phyloP scores from a whole-genome alignment of 768 basidiomycete species.

The Tylopilus vinaceipallidus region DNA sequence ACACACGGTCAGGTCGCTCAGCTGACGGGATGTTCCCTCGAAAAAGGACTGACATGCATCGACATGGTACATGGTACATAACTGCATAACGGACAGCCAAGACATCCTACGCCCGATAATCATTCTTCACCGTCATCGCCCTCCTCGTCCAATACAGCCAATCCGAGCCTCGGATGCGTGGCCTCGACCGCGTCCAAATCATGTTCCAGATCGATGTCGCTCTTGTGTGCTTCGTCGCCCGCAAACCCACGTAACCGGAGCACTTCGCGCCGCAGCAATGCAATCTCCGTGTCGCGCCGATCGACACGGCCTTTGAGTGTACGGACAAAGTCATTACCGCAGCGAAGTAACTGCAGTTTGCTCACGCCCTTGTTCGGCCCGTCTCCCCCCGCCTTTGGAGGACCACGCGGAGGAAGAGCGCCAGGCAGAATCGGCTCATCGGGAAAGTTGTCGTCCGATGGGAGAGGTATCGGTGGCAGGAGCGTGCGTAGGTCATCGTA shows the following conservation, averaged over 20 bases:
- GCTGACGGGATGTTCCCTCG: not conserved
- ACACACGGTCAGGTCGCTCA: not conserved
- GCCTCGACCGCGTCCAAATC: constrained; percentile 32
- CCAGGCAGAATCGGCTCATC: constrained; percentile 82
- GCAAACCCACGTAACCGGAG: constrained; percentile 46
- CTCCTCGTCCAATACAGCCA: constrained; percentile 30
- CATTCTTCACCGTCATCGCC: constrained; percentile 33
- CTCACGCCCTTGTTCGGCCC: constrained; percentile 96
- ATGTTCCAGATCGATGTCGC: constrained; percentile 27
- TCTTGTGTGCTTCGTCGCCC: constrained; percentile 20
- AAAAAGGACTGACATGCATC: constrained; percentile 6
- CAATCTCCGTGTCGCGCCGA: constrained; percentile 78
- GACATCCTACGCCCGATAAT: not conserved
- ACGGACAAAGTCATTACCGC: constrained; percentile 86
- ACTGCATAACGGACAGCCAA: constrained; percentile 1
- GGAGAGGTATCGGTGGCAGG: constrained; percentile 85
- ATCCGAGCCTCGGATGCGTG: constrained; percentile 17
- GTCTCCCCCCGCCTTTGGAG: constrained; percentile 79
- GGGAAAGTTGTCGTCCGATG: constrained; percentile 67
- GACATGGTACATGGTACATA: constrained; percentile 10
- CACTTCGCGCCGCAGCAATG: constrained; percentile 63
- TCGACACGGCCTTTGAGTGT: constrained; percentile 74
- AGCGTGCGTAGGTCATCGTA: constrained; percentile 82
- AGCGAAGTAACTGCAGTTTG: constrained; percentile 88
- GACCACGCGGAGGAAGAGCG: constrained; percentile 84